Percentiles rank a stretch among this genome's conserved stretches.
Conservation (phyloP, 345 rosid species). For the Pistacia vera region DNA sequence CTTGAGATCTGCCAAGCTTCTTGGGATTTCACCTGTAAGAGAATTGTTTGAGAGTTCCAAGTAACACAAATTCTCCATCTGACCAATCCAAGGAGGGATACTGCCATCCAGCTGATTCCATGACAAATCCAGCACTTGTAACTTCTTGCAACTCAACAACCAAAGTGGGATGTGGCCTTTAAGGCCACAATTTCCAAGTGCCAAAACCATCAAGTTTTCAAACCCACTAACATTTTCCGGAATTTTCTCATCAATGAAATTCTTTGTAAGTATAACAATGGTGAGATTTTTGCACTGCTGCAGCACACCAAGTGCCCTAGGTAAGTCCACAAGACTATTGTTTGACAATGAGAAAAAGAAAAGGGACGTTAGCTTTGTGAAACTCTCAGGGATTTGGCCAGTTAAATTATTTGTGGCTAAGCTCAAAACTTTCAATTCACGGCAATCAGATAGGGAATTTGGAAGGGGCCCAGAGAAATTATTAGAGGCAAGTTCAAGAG, state of each 20-base stretch:
- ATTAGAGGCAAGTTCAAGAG: constrained; percentile 80
- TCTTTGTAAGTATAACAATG: constrained; percentile 81
- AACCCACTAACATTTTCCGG: constrained; percentile 60
- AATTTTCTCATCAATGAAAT: constrained; percentile 71
- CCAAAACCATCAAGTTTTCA: constrained; percentile 58
- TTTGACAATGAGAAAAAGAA: constrained; percentile 70
- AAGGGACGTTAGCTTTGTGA: constrained; percentile 58
- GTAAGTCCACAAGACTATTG: constrained; percentile 66
- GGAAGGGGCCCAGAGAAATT: constrained; percentile 72
- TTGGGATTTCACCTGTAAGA: constrained; percentile 81
- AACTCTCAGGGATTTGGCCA: constrained; percentile 66
- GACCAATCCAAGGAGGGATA: constrained; percentile 84
- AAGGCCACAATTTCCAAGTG: constrained; percentile 85
- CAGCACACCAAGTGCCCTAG: constrained; percentile 60
- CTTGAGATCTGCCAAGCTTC: constrained; percentile 58
- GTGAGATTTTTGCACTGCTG: constrained; percentile 79
- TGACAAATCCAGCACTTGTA: constrained; percentile 87
- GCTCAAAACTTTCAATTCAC: constrained; percentile 62
- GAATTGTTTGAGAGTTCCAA: constrained; percentile 92
- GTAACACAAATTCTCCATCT: constrained; percentile 83
- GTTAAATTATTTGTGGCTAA: constrained; percentile 74
- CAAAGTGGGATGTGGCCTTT: constrained; percentile 76
- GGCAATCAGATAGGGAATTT: constrained; percentile 66
- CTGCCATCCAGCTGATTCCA: constrained; percentile 77
- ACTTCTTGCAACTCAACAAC: constrained; percentile 69